Base-by-base conservation (phyloP, 2,329 filamentous ascomycete genomes). In the Lachnellula subtilissima region DNA sequence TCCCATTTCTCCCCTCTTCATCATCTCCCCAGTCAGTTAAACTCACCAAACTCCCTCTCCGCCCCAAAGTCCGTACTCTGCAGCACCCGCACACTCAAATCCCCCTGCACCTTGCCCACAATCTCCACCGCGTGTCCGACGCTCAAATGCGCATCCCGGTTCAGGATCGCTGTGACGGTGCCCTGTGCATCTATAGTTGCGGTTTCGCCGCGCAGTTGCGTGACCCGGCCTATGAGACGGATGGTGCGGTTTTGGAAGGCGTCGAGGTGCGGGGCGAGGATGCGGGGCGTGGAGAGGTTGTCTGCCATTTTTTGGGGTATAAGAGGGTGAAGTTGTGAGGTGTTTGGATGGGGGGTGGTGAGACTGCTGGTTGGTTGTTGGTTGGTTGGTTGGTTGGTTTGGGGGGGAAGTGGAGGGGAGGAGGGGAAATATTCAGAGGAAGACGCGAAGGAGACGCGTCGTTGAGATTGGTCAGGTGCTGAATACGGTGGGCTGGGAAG, bases 181-280 rank as follows among this genome's bases (percentile, higher is more conserved):
- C 93, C 93, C 25, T 85, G 87, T 5, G 90, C 87, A 55, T 96
- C 91, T 32, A 97, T 81, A 5, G 85, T 84, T 0, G 91, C 93
- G 50, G 83, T 81, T 52, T 94, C 89, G 63, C 92, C 92, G 51
- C 86, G 86, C 23, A 97, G 78, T 67, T 94, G 86, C 4, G 83
- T 82, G 48, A 97, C 91, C 67, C 88, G 91, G 67, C 94, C 94
- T 5, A 96, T 80, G 54, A 97, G 78, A 65, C 91, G 91, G 60
- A 97, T 89, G 60, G 88, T 89, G 62, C 83, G 81, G 63, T 79
- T 78, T 63, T 85, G 79, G 75, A 92, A 96, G 68, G 80, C 79
- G 70, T 91, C 84, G 56, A 97, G 87, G 74, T 93, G 88, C 42
- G 80, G 76, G 52, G 88, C 88, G 48, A 89, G 90, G 71, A 97